phyloP scores from a whole-genome alignment of 768 basidiomycete genomes.

The Hericium rajendrae region DNA sequence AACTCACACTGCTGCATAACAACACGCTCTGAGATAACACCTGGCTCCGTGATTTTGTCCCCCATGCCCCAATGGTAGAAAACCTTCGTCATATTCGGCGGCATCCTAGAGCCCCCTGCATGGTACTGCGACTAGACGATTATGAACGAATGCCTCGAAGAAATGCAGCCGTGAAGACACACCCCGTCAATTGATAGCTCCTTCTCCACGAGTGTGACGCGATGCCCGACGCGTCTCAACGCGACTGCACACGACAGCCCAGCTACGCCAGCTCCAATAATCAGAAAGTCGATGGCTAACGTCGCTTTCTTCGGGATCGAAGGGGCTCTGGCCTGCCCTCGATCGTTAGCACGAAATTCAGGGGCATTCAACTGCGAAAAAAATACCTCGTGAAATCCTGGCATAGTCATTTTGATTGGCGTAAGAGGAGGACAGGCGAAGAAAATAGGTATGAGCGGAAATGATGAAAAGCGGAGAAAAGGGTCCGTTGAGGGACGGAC shows the following conservation, averaged over 20 bases:
- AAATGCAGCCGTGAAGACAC: slow-evolving; percentile 4
- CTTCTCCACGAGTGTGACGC: slow-evolving; percentile 25
- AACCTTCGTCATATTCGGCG: slow-evolving; percentile 29
- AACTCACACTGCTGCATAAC: slow-evolving; percentile 18
- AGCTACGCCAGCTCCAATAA: slow-evolving; percentile 25
- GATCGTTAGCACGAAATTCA: not conserved
- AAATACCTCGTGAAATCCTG: too few species aligned
- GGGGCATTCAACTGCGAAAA: not conserved
- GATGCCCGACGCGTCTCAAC: slow-evolving; percentile 27
- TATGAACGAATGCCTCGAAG: not conserved
- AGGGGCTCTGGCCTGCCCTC: not conserved
- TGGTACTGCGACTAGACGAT: slow-evolving; percentile 1
- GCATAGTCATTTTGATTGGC: too few species aligned
- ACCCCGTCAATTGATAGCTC: slow-evolving; percentile 19
- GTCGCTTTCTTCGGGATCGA: slow-evolving; percentile 9
- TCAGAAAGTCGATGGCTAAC: slow-evolving; percentile 21
- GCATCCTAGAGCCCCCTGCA: slow-evolving; percentile 21
- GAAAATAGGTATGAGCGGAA: too few species aligned
- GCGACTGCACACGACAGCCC: slow-evolving; percentile 28
- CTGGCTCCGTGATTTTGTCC: slow-evolving; percentile 16
- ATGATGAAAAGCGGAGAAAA: too few species aligned
- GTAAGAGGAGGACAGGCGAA: too few species aligned
- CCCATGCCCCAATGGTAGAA: slow-evolving; percentile 27
- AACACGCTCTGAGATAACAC: slow-evolving; percentile 14
- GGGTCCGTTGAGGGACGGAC: too few species aligned